Evolutionary conservation across 1,284 basidiomycete genomes (phyloP).

Genomic region (Cryptococcus sp.): DNA sequence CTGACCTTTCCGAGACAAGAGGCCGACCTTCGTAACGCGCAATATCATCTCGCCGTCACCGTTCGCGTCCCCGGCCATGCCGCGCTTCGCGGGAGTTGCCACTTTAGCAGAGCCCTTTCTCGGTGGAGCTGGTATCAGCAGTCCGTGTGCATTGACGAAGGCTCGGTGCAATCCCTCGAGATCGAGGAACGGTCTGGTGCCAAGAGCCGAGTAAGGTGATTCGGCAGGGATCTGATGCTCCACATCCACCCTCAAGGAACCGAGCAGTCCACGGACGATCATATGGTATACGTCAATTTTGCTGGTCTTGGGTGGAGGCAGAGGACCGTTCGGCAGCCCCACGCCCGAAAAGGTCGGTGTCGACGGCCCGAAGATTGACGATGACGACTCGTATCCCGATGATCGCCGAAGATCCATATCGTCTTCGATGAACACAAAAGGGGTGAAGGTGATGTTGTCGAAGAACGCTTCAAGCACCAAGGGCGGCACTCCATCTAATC

Average conservation of each 20-base stretch:
- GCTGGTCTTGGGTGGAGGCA: conserved; percentile 57
- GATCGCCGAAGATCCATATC: conserved; percentile 64
- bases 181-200: conserved; percentile 69
- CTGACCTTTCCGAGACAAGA: conserved; percentile 73
- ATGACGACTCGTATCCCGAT: conserved; percentile 58
- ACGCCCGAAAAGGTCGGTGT: conserved; percentile 20
- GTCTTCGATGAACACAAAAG: conserved; percentile 95
- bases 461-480: conserved; percentile 91
- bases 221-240: conserved; percentile 64
- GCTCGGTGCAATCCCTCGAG: conserved; percentile 66
- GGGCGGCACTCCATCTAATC: conserved; percentile 77
- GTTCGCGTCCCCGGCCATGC: conserved; percentile 1
- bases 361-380: conserved; percentile 52
- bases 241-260: conserved; percentile 75
- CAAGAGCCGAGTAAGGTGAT: conserved; percentile 75
- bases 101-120: conserved; percentile 8
- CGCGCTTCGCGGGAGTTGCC: conserved; percentile 10
- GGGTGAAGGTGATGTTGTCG: conserved; percentile 93
- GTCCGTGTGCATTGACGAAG: conserved; percentile 65
- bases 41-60: conserved; percentile 55
- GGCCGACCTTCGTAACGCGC: conserved; percentile 78
- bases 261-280: conserved; percentile 74
- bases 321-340: conserved; percentile 4
- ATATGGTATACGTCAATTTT: conserved; percentile 91
- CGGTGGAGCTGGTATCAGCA: conserved; percentile 15